Percentiles rank a stretch among this genome's conserved stretches.
Evolutionary conservation across 2,329 filamentous ascomycete genomes (phyloP).

Genomic region (Cryphonectria naterciae): DNA sequence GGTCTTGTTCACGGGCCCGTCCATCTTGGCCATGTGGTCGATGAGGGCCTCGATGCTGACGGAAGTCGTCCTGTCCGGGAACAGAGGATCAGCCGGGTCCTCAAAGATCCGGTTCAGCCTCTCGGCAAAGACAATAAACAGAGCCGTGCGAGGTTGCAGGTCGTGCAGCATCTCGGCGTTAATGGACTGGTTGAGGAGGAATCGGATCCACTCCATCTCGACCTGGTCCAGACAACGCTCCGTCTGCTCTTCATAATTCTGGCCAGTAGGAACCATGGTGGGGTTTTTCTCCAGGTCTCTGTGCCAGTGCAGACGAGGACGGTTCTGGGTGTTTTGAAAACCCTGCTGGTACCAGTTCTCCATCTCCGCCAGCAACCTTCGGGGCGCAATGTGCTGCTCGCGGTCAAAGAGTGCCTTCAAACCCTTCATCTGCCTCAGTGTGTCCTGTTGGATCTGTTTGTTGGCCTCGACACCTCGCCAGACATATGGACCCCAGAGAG

Average conservation of each 20-base stretch:
- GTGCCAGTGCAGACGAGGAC: not conserved
- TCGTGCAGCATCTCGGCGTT: constrained; percentile 33
- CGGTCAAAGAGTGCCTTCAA: constrained; percentile 35
- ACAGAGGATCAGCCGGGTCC: constrained; percentile 36
- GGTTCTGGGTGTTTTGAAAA: constrained; percentile 16
- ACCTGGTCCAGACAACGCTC: constrained; percentile 31
- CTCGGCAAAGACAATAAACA: constrained; percentile 40
- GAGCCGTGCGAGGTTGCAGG: constrained; percentile 33
- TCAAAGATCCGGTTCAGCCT: constrained; percentile 40
- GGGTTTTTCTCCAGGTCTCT: not conserved
- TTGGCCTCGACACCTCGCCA: constrained; percentile 30
- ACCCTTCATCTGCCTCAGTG: constrained; percentile 35
- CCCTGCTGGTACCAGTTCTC: constrained; percentile 23
- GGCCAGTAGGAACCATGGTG: not conserved
- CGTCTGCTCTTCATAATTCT: too few relatives aligned
- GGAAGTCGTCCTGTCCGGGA: constrained; percentile 30
- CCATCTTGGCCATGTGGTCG: constrained; percentile 35
- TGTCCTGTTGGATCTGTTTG: constrained; percentile 34
- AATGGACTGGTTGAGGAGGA: constrained; percentile 37
- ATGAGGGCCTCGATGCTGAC: constrained; percentile 37
- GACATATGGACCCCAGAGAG: constrained; percentile 33
- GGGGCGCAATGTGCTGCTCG: constrained; percentile 33
- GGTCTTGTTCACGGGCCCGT: constrained; percentile 31
- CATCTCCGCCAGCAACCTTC: constrained; percentile 35
- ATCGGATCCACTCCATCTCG: constrained; percentile 41